Conservation (phyloP, 352 stramenopile genomes). For the Peronospora tabacina region DNA sequence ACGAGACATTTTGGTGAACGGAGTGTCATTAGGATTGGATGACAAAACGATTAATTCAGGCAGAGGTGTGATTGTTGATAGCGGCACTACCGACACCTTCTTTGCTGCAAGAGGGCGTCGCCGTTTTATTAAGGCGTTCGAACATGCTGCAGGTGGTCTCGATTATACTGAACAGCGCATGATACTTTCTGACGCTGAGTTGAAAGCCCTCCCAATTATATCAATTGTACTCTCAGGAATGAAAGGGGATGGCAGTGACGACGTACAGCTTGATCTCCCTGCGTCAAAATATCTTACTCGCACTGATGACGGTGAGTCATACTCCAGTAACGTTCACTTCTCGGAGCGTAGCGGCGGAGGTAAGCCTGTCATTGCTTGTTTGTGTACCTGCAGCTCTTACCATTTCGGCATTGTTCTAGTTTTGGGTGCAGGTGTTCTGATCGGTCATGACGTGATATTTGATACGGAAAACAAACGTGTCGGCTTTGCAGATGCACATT, state of each 20-base stretch:
- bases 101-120: conserved; percentile 45
- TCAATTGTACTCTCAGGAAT: conserved; percentile 56
- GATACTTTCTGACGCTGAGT: conserved; percentile 32
- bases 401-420: conserved; percentile 29
- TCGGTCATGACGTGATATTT: conserved; percentile 83
- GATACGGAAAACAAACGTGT: conserved; percentile 67
- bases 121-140: conserved; percentile 50
- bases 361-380: conserved; percentile 17
- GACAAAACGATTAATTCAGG: conserved; percentile 49
- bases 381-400: conserved; percentile 5
- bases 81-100: conserved; percentile 81
- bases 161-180: conserved; percentile 59
- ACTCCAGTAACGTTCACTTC: conserved; percentile 79
- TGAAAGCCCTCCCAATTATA: conserved; percentile 48
- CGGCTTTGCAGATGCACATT: conserved; percentile 67
- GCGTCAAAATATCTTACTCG: conserved; percentile 57
- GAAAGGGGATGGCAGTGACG: conserved; percentile 34
- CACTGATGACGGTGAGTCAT: conserved; percentile 37
- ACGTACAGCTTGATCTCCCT: conserved; percentile 59
- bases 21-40: conserved; percentile 40
- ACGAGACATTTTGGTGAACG: conserved; percentile 64
- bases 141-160: conserved; percentile 30
- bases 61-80: conserved; percentile 79
- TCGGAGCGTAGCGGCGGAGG: conserved; percentile 66
- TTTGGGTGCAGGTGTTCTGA: conserved; percentile 68